A percentile compares a stretch with the other conserved stretches of the same genome.
phyloP scores from a whole-genome alignment of 495 filamentous ascomycete genomes.

The Aspergillus panamensis region DNA sequence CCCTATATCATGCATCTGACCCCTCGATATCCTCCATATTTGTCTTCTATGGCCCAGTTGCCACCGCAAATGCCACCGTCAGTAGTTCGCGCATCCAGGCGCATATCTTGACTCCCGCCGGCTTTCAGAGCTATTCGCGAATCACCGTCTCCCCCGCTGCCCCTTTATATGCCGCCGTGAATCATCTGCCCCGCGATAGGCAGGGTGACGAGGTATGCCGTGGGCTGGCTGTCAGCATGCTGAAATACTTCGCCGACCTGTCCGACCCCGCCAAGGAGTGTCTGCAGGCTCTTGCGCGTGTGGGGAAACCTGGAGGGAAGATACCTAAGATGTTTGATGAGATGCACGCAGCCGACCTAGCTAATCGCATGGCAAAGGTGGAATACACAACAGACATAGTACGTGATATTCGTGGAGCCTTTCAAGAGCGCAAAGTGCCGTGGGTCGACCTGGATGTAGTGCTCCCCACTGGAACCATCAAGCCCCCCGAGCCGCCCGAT shows the following conservation, averaged over 20 bases:
- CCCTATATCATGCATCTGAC: conserved; percentile 78
- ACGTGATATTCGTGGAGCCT: conserved; percentile 62
- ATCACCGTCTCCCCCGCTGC: conserved; percentile 89
- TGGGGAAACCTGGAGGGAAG: conserved; percentile 31
- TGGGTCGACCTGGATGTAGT: conserved; percentile 89
- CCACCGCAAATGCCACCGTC: conserved; percentile 76
- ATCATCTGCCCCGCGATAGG: conserved; percentile 85
- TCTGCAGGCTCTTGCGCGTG: conserved; percentile 35
- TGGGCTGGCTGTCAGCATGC: conserved; percentile 82
- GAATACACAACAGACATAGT: conserved; percentile 72
- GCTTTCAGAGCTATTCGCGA: conserved; percentile 81
- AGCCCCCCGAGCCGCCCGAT: conserved; percentile 37
- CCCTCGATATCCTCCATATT: conserved; percentile 71
- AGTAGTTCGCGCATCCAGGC: conserved; percentile 90
- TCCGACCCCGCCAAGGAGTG: conserved; percentile 68
- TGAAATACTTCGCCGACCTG: conserved; percentile 89
- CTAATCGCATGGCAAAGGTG: conserved; percentile 73
- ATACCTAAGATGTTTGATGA: conserved; percentile 76
- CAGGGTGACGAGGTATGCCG: conserved; percentile 90
- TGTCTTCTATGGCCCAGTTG: conserved; percentile 81
- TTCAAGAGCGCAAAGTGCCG: conserved; percentile 71
- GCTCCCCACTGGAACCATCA: conserved; percentile 70
- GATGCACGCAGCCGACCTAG: conserved; percentile 87
- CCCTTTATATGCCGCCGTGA: conserved; percentile 90
- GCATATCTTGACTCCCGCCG: conserved; percentile 84